Base-by-base conservation (phyloP, 768 basidiomycete genomes). In the Agrocybe praecox region DNA sequence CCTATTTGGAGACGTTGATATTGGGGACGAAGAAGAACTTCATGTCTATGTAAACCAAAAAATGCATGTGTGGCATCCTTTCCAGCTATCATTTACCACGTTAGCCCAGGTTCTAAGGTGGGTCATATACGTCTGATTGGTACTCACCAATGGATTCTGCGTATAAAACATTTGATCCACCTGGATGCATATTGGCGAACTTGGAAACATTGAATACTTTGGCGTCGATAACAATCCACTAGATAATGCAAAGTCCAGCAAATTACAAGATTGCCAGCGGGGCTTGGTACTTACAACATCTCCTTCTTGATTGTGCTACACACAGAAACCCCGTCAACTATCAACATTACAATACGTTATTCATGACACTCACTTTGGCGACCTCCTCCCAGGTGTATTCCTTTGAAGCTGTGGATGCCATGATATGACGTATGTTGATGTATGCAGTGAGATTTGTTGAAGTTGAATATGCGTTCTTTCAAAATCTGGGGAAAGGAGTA, bases 151-250 rank as follows among this genome's bases (percentile, higher is more conserved):
- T 80, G 34, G 78, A 72, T 10, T 82, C 72, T 18, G 87, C 83
- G 60, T 81, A 81, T 24, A 93, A 75, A 6, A 96, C 93, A 32
- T 84, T 87, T 23, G 83, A 69, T 10, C 95, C 94, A 51, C 95
- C 84, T 1, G 94, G 96, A 66, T 98, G 96, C 49, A 97, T 72
- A 58, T 85, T 76, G 21, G 85, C 87, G 64, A 98, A 97, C 58
- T 82, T 86, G 36, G 89, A 84, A 26, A 98, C 69, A 66, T 94
- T 85, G 55, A 89, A 94, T 24, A 94, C 90, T 64, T 88, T 90
- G 8, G 88, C 76, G 69, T 94, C 92, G 49, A 94, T 79, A 33
- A 90, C 75, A 44, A 94, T 80, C 92, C 94, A 95, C 86, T 94
- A 62, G 22, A 33, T 50, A 23, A n/a, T 4, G 6, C 2, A 29